phyloP scores from a whole-genome alignment of 2,329 filamentous ascomycete genomes.

The Ascochyta fabae region DNA sequence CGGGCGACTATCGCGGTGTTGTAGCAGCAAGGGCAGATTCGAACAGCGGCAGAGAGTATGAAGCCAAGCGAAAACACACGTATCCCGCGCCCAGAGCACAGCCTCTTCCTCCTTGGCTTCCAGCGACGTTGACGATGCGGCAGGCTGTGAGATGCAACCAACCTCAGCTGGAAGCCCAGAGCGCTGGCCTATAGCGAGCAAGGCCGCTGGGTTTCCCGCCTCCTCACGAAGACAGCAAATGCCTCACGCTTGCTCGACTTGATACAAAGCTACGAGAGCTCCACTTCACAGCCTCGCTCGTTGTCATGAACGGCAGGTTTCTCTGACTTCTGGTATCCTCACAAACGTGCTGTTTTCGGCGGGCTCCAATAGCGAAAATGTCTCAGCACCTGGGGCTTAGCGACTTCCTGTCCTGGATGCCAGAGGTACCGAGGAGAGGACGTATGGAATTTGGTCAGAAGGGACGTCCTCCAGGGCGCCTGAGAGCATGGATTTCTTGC shows the following conservation, averaged over 20 bases:
- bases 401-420: conserved; percentile 11
- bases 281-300: conserved; percentile 12
- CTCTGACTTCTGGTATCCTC: background rate
- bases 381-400: conserved; percentile 11
- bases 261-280: conserved; percentile 5
- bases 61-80: conserved; percentile 2
- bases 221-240: background rate
- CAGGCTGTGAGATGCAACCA: conserved; percentile 9
- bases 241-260: conserved; percentile 6
- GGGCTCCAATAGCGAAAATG: conserved; percentile 13
- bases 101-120: conserved; percentile 10
- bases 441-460: conserved; percentile 8
- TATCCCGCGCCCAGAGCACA: conserved; percentile 15
- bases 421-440: conserved; percentile 1
- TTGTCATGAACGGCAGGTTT: background rate
- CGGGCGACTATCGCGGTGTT: background rate
- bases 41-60: background rate
- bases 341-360: conserved; percentile 1
- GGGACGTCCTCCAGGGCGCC: conserved; percentile 9
- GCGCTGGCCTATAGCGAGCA: conserved; percentile 10
- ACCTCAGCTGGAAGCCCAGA: conserved; percentile 4
- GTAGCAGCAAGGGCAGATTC: background rate
- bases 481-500: background rate
- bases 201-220: conserved; percentile 10
- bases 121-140: background rate